phyloP scores from a whole-genome alignment of 805 yeast genomes.

The Candida sonorensis region DNA sequence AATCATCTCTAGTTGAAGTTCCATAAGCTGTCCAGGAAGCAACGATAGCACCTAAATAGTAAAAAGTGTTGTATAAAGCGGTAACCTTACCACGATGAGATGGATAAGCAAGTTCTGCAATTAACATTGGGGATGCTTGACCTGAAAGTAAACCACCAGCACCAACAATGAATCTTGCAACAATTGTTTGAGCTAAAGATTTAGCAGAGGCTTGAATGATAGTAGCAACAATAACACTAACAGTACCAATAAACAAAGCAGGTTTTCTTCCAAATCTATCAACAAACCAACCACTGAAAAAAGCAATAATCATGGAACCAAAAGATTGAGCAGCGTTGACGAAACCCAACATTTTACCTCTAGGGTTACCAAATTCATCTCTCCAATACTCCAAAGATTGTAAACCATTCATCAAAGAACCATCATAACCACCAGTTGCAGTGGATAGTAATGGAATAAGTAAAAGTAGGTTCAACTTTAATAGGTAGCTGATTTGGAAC shows the following conservation, averaged over 20 bases:
- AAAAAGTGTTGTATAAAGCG: slow-evolving; percentile 41
- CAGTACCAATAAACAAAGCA: slow-evolving; percentile 42
- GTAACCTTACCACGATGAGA: slow-evolving; percentile 35
- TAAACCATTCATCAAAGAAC: slow-evolving; percentile 39
- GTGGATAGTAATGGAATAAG: slow-evolving; percentile 30
- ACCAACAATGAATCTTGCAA: slow-evolving; percentile 42
- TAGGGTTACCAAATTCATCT: slow-evolving; percentile 26
- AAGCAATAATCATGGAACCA: slow-evolving; percentile 29
- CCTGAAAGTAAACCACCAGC: slow-evolving; percentile 36
- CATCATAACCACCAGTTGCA: slow-evolving; percentile 36
- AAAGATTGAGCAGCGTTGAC: slow-evolving; percentile 30
- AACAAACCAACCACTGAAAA: slow-evolving; percentile 31
- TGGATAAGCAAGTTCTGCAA: slow-evolving; percentile 47
- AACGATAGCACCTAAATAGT: slow-evolving; percentile 39
- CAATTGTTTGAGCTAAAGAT: slow-evolving; percentile 30
- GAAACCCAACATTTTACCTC: slow-evolving; percentile 29
- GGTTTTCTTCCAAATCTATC: slow-evolving; percentile 53
- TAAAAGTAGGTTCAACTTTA: slow-evolving; percentile 30
- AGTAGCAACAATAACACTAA: slow-evolving; percentile 49
- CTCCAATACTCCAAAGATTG: slow-evolving; percentile 36
- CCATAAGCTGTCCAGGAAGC: slow-evolving; percentile 44
- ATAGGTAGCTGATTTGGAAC: slow-evolving; percentile 32
- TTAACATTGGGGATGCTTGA: slow-evolving; percentile 40
- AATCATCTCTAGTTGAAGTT: slow-evolving; percentile 23
- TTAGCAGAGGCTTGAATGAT: slow-evolving; percentile 42